phyloP scores from a whole-genome alignment of 208 protist genomes.

The Strigomonas oncopelti region DNA sequence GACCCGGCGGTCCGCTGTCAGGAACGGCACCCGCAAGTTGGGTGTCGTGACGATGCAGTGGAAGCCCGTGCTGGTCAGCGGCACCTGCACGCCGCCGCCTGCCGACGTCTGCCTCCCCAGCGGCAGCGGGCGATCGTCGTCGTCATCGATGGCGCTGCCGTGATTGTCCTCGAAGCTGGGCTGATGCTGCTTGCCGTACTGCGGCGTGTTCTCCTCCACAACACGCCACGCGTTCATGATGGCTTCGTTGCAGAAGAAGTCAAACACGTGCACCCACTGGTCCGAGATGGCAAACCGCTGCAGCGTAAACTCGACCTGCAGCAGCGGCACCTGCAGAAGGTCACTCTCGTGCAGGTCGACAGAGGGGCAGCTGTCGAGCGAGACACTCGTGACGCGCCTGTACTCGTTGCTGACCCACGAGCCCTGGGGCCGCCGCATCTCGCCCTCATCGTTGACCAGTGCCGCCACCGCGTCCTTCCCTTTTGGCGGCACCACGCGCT shows the following conservation, averaged over 20 bases:
- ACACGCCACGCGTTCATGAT: slow-evolving; percentile 43
- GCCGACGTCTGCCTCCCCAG: background rate
- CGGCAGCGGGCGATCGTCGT: background rate
- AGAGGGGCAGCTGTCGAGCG: background rate
- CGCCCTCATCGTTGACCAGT: background rate
- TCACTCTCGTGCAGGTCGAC: slow-evolving; percentile 12
- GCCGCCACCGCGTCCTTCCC: background rate
- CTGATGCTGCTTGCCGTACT: background rate
- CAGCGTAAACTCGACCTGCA: slow-evolving; percentile 76
- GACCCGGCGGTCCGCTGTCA: slow-evolving; percentile 47
- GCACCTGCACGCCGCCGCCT: background rate
- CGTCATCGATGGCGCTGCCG: too few relatives aligned
- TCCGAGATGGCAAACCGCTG: slow-evolving; percentile 78
- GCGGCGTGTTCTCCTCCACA: background rate
- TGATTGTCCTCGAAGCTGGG: background rate
- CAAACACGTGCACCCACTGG: slow-evolving; percentile 81
- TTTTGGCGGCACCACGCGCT: slow-evolving; percentile 13
- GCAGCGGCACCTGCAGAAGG: slow-evolving; percentile 39
- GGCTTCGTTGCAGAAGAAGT: slow-evolving; percentile 73
- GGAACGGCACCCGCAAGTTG: slow-evolving; percentile 65
- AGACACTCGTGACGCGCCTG: background rate
- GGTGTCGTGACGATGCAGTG: slow-evolving; percentile 63
- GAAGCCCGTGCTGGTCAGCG: slow-evolving; percentile 23
- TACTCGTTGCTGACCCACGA: slow-evolving; percentile 2
- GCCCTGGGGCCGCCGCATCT: background rate